Evolutionary conservation across 179 eudicot genomes (phyloP).

Genomic region (Kewa caespitosa): DNA sequence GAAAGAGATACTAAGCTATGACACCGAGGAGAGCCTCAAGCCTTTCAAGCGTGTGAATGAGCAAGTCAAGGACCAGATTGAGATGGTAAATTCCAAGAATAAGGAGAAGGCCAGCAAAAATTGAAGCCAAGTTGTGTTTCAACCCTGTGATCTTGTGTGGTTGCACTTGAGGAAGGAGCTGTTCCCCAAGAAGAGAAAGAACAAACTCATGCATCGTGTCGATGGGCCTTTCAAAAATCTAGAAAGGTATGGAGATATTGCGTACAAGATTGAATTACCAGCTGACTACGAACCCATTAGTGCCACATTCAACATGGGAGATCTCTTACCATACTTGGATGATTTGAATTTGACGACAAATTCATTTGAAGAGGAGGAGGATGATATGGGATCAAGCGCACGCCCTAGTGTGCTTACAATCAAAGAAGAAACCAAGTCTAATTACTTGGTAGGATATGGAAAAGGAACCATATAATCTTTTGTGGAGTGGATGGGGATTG

Average conservation of each 20-base stretch:
- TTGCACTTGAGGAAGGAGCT: neutral
- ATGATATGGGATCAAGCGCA: too few species aligned
- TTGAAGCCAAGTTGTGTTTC: neutral
- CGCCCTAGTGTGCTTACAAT: too few species aligned
- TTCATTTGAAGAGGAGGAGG: too few species aligned
- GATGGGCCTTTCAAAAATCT: neutral
- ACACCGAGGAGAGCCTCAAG: neutral
- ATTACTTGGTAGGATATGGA: too few species aligned
- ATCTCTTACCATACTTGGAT: neutral
- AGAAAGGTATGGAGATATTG: neutral
- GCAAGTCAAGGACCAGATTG: neutral
- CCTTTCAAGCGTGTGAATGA: neutral
- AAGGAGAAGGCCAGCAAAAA: neutral
- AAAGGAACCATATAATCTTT: too few species aligned
- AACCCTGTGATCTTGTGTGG: neutral
- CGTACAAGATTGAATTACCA: neutral
- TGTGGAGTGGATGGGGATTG: too few species aligned
- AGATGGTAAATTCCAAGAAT: neutral
- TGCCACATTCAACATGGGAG: neutral
- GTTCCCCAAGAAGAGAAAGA: neutral
- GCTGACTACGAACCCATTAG: neutral
- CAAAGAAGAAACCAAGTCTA: too few species aligned
- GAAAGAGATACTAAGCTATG: neutral
- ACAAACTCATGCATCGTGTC: neutral
- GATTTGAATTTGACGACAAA: too few species aligned